A percentile compares a stretch with the other conserved stretches of the same genome.
phyloP scores from a whole-genome alignment of 306 rosid genomes.

The Lotus japonicus region DNA sequence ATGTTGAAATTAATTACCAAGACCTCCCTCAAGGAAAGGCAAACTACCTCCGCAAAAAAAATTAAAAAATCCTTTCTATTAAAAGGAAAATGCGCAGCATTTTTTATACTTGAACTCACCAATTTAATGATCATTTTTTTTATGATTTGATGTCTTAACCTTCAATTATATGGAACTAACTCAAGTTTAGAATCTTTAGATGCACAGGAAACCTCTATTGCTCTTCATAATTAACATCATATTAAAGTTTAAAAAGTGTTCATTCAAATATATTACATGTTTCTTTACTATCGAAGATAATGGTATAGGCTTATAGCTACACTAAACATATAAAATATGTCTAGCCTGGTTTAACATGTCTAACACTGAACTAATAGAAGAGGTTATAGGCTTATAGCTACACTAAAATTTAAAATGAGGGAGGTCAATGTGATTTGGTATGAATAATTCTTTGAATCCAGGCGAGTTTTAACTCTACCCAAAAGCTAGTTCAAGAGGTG shows the following conservation, averaged over 20 bases:
- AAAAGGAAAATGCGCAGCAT: not conserved
- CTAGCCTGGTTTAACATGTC: not conserved
- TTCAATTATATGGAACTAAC: not conserved
- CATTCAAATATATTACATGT: slow-evolving; percentile 8
- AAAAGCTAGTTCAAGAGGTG: no score
- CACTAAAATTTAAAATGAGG: not conserved
- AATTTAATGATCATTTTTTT: not conserved
- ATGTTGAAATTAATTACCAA: not conserved
- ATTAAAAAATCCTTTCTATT: not conserved
- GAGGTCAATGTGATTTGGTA: not conserved
- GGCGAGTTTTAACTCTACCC: no score
- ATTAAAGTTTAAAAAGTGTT: not conserved
- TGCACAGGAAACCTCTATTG: not conserved
- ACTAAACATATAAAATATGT: no score
- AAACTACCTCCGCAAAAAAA: slow-evolving; percentile 1
- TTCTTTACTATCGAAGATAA: no score
- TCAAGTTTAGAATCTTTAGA: not conserved
- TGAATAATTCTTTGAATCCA: not conserved
- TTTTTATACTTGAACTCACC: not conserved
- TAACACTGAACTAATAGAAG: not conserved
- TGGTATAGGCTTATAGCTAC: no score
- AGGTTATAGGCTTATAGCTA: slow-evolving; percentile 6
- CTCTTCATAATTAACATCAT: not conserved
- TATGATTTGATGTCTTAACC: not conserved
- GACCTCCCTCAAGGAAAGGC: slow-evolving; percentile 2